phyloP scores from a whole-genome alignment of 2,329 filamentous ascomycete genomes.

The Paecilomyces fulvus region DNA sequence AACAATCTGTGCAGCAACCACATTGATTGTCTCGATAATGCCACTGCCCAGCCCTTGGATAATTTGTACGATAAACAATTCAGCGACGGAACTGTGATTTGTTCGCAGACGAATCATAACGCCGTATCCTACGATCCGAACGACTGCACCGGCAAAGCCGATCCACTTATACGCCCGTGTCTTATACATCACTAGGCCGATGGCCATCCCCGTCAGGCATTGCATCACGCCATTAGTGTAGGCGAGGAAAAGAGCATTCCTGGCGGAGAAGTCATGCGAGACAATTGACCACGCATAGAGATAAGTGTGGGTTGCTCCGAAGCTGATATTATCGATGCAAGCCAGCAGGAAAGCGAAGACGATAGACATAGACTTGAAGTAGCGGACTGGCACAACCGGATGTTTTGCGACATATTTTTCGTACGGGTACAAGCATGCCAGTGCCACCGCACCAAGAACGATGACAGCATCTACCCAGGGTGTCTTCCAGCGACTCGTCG shows the following conservation, averaged over 20 bases:
- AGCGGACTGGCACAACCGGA: slow-evolving; percentile 39
- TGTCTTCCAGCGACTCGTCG: slow-evolving; percentile 35
- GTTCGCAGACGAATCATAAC: slow-evolving; percentile 44
- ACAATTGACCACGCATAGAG: slow-evolving; percentile 42
- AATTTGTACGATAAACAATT: slow-evolving; percentile 42
- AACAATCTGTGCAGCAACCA: slow-evolving; percentile 39
- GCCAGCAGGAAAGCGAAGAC: slow-evolving; percentile 33
- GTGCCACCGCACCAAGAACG: slow-evolving; percentile 32
- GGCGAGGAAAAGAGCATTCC: slow-evolving; percentile 37
- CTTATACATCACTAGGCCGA: slow-evolving; percentile 36
- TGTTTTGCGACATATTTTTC: slow-evolving; percentile 38
- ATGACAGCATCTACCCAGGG: slow-evolving; percentile 40
- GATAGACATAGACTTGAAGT: slow-evolving; percentile 39
- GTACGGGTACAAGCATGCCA: slow-evolving; percentile 41
- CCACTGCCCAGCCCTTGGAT: slow-evolving; percentile 43
- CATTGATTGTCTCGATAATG: slow-evolving; percentile 35
- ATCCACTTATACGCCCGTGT: slow-evolving; percentile 42
- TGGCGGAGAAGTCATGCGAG: slow-evolving; percentile 32
- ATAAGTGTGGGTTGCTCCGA: slow-evolving; percentile 40
- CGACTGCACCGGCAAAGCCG: slow-evolving; percentile 28
- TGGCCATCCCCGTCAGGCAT: slow-evolving; percentile 32
- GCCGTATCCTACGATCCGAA: slow-evolving; percentile 43
- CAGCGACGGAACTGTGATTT: slow-evolving; percentile 33
- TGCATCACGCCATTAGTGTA: slow-evolving; percentile 35
- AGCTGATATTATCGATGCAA: slow-evolving; percentile 37